A percentile compares a stretch with the other conserved stretches of the same genome.
These are phyloP conservation scores for Diaporthe eres DNA, from an alignment of 2,329 filamentous ascomycete genomes.

Conservation along the genomic window DNA sequence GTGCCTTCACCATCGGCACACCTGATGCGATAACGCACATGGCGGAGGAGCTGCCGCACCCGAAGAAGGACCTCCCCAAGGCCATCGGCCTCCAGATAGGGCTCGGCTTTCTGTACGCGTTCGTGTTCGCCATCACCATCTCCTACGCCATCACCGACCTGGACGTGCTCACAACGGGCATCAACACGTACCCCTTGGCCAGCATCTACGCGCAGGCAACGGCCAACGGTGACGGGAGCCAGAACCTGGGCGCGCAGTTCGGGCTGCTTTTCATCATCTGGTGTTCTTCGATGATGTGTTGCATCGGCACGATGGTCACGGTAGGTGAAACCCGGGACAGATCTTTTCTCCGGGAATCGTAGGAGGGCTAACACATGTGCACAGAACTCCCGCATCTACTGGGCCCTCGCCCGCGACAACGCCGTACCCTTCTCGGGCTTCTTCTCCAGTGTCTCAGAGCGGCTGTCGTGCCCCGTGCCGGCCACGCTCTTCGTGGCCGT, in stretches of 20 bases:
- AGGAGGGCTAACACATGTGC: background rate
- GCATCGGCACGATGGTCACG: conserved; percentile 67
- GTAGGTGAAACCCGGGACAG: conserved; percentile 42
- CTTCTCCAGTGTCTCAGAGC: conserved; percentile 67
- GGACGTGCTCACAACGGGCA: conserved; percentile 62
- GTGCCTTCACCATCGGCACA: conserved; percentile 76
- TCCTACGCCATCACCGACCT: conserved; percentile 71
- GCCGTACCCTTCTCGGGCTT: conserved; percentile 70
- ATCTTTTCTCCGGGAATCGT: background rate
- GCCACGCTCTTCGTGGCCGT: conserved; percentile 69
- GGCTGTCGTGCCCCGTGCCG: conserved; percentile 70
- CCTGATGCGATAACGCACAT: conserved; percentile 75
- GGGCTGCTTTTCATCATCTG: conserved; percentile 71
- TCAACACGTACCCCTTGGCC: conserved; percentile 72
- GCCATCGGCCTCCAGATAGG: conserved; percentile 65
- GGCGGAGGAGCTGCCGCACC: conserved; percentile 70
- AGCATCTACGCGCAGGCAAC: conserved; percentile 74
- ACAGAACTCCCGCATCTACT: conserved; percentile 56
- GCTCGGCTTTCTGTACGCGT: conserved; percentile 62
- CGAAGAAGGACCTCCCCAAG: conserved; percentile 63
- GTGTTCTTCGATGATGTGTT: conserved; percentile 63
- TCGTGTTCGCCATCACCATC: conserved; percentile 64
- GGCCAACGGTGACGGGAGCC: conserved; percentile 55
- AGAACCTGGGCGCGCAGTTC: conserved; percentile 67
- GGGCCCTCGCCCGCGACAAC: conserved; percentile 71